Conservation (phyloP, 768 basidiomycete species). For the Cyclocybe aegerita region DNA sequence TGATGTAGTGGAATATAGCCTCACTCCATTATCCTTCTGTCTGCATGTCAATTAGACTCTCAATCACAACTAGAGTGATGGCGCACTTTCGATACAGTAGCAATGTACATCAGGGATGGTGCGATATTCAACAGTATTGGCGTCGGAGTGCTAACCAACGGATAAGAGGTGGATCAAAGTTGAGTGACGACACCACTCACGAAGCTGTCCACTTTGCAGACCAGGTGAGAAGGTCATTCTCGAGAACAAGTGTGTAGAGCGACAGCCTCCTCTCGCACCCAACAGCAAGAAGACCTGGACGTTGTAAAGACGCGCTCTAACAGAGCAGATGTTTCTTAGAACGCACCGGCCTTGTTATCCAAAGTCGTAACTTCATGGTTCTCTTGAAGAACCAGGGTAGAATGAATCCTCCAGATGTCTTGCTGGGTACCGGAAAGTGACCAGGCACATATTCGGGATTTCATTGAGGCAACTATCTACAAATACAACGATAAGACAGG, state of each 20-base stretch:
- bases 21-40: conserved; percentile 58
- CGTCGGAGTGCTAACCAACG: conserved; percentile 42
- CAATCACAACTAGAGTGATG: not conserved
- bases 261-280: conserved; percentile 61
- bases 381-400: conserved; percentile 67
- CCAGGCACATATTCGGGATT: conserved; percentile 74
- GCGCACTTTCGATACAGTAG: conserved; percentile 58
- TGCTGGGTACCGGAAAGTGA: conserved; percentile 64
- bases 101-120: conserved; percentile 77
- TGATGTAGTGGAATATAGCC: conserved; percentile 71
- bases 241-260: conserved; percentile 74
- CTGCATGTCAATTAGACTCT: conserved; percentile 2
- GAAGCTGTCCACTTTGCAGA: conserved; percentile 70
- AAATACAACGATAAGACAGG: conserved; percentile 9
- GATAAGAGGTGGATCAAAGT: conserved; percentile 4
- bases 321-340: not conserved
- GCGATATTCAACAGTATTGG: conserved; percentile 61
- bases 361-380: conserved; percentile 56
- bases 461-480: conserved; percentile 75
- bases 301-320: conserved; percentile 17
- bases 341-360: conserved; percentile 73
- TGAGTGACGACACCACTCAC: conserved; percentile 38
- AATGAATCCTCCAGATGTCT: conserved; percentile 77
- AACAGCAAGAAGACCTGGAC: conserved; percentile 72
- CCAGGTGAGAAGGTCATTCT: conserved; percentile 85